Evolutionary conservation across 2,329 filamentous ascomycete genomes (phyloP), one percentile per base, ranked within the genome.

Genomic region (Nemania diffusa): DNA sequence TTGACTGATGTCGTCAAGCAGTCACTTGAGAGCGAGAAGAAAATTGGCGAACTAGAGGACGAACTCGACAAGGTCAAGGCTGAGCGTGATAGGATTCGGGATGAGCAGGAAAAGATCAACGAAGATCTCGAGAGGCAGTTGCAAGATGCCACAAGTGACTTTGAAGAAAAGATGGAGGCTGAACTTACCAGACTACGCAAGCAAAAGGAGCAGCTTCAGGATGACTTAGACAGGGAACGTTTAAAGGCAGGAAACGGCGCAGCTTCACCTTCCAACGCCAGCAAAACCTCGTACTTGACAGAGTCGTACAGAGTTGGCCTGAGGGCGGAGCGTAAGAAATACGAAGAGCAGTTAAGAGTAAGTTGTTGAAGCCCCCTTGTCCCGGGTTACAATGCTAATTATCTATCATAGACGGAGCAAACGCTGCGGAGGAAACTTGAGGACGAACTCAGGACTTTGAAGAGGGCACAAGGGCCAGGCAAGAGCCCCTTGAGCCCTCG

Each of bases 311-410:
- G 76, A 46, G 64, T 71, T 17, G 76, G 76, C 17, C 69, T 78
- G 15, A 73, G 75, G 56, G 72, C 76, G 17, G 76, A 78, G 68
- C 72, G 77, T 61, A 78, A 77, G 75, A 78, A 78, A 57, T 75
- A 77, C 64, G 77, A 78, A 61, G 76, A 78, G 64, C 76, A 77
- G 62, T 57, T 78, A 65, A 78, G 69, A 59, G 77, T 78, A 75
- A 61, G 75, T 76, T 26, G 42, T 29, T 24, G 22, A 26, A 59
- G 32, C 9, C 57, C 22, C 24, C 2, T n/a, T 15, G 5, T 17
- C 24, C 24, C 17, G 9, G 1, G n/a, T 32, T 26, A 17, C 29
- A 20, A 44, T 62, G 50, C 74, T 76, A 67, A 75, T 69, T 40
- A 2, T 34, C 51, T 22, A 5, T 62, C 20, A 3, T 55, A 78